Evolutionary conservation across 306 rosid species (phyloP), one percentile per base, ranked within the genome.

Genomic region (Begonia peltatifolia): DNA sequence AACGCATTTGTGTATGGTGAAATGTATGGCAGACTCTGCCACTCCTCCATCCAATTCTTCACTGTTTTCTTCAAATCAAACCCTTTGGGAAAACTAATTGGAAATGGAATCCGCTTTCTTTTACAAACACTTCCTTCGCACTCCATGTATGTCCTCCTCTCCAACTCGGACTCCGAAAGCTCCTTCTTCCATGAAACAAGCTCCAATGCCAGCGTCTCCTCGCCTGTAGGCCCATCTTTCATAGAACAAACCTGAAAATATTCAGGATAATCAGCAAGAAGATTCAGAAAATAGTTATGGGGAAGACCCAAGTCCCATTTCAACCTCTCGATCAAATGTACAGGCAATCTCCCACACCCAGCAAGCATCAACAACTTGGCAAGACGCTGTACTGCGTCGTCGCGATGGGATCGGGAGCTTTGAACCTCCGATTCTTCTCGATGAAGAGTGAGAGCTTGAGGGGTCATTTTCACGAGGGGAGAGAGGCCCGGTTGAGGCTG

Each of bases 271-370:
- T 79, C 84, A 20, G 74, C 65, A 57, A 87, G 74, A 69, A 87
- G 87, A 0, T 68, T 55, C 11, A 55, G 60, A 58, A 76, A 62
- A 63, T 72, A 76, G 67, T 75, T 68, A 38, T 69, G 76, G 16
- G 90, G 94, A 59, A 84, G 92, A 64, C 96, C 94, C 74, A 87
- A 9, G 70, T 87, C 96, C 94, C 96, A 87, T 53, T 77, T 82
- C 42, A 87, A 65, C 65, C 63, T 72, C 55, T 87, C 83, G 56
- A 84, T 76, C 35, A 87, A 60, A 71, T 69, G 68, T 13, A 87
- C 41, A 41, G 96, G 94, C 81, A 84, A 71, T 52, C 60, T 73
- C 6, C n/a, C 41, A 48, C 60, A 65, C n/a, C 87, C 72, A 14
- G 85, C 67, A 47, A 87, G 90, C 96, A 87, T 78, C 46, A 87